Percentiles rank a stretch among this genome's conserved stretches.
These are phyloP conservation scores for Polytrichum commune DNA, from an alignment of 225 moss, liverwort and hornwort genomes.

Conservation along the genomic window DNA sequence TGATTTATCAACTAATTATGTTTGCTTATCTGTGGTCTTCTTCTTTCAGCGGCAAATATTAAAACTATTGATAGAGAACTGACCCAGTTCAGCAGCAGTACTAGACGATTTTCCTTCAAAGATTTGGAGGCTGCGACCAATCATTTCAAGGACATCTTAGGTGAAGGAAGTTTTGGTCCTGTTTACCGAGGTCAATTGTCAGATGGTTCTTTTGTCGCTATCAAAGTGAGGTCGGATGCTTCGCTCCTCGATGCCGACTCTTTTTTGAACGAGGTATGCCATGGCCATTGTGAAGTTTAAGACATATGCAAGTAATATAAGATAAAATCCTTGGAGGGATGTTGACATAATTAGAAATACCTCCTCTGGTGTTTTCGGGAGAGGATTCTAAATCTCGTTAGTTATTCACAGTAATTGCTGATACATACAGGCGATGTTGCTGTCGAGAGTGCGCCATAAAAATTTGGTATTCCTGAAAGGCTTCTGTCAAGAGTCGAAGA, in stretches of 20 bases:
- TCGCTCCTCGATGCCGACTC: slow-evolving; percentile 49
- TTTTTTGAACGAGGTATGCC: slow-evolving; percentile 62
- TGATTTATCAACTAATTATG: no score
- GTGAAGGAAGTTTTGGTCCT: slow-evolving; percentile 58
- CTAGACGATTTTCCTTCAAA: slow-evolving; percentile 44
- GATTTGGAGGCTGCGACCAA: slow-evolving; percentile 57
- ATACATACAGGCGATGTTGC: slow-evolving; percentile 44
- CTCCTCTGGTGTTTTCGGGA: no score
- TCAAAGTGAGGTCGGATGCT: slow-evolving; percentile 63
- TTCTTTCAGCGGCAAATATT: slow-evolving; percentile 43
- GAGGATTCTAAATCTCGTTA: no score
- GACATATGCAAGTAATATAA: no score
- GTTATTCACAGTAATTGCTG: not conserved
- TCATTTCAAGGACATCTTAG: slow-evolving; percentile 54
- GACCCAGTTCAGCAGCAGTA: slow-evolving; percentile 16
- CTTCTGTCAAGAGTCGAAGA: slow-evolving; percentile 58
- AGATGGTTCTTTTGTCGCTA: slow-evolving; percentile 59
- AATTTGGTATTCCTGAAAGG: slow-evolving; percentile 66
- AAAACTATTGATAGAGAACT: slow-evolving; percentile 41
- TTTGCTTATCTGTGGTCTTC: not conserved
- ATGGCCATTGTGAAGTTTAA: no score
- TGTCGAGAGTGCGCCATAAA: slow-evolving; percentile 64
- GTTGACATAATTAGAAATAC: no score
- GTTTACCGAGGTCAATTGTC: slow-evolving; percentile 59
- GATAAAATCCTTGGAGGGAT: no score